Percentiles rank a stretch among this genome's conserved stretches.
Evolutionary conservation across 2,329 filamentous ascomycete species (phyloP).

Genomic region (Neurospora sp.): DNA sequence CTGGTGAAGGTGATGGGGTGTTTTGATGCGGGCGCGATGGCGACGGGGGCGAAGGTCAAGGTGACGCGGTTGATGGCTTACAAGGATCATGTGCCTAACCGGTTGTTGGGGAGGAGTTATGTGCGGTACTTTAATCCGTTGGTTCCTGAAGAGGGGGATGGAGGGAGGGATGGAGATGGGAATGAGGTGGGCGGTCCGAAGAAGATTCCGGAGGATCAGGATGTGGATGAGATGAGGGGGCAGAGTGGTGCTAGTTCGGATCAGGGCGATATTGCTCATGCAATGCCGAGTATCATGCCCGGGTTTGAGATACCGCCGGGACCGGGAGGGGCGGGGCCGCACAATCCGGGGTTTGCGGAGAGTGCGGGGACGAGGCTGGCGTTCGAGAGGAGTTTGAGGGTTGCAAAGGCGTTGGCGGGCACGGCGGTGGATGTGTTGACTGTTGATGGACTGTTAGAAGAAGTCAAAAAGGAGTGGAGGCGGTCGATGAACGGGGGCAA

Average conservation of each 20-base stretch:
- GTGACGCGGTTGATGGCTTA: slow-evolving; percentile 34
- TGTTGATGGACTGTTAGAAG: slow-evolving; percentile 29
- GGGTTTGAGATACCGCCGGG: slow-evolving; percentile 40
- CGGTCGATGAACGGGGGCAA: slow-evolving; percentile 15
- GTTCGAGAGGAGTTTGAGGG: slow-evolving; percentile 34
- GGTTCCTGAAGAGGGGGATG: slow-evolving; percentile 14
- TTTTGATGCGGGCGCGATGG: slow-evolving; percentile 28
- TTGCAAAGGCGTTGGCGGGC: slow-evolving; percentile 37
- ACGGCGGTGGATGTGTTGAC: slow-evolving; percentile 37
- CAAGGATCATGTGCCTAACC: slow-evolving; percentile 44
- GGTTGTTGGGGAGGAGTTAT: slow-evolving; percentile 36
- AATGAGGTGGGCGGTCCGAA: slow-evolving; percentile 11
- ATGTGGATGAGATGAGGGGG: slow-evolving; percentile 31
- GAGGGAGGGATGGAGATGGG: neutral
- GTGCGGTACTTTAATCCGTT: slow-evolving; percentile 33
- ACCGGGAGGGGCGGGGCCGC: slow-evolving; percentile 34
- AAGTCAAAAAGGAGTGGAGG: slow-evolving; percentile 31
- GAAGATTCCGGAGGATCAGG: slow-evolving; percentile 25
- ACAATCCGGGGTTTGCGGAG: slow-evolving; percentile 41
- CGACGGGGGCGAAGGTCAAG: slow-evolving; percentile 36
- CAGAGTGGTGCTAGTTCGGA: slow-evolving; percentile 45
- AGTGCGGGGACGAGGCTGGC: slow-evolving; percentile 38
- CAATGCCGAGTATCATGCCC: slow-evolving; percentile 42
- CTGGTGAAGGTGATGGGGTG: slow-evolving; percentile 33
- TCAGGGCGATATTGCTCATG: slow-evolving; percentile 48